phyloP scores from a whole-genome alignment of 163 green algal species.

The Trebouxia gelatinosa region DNA sequence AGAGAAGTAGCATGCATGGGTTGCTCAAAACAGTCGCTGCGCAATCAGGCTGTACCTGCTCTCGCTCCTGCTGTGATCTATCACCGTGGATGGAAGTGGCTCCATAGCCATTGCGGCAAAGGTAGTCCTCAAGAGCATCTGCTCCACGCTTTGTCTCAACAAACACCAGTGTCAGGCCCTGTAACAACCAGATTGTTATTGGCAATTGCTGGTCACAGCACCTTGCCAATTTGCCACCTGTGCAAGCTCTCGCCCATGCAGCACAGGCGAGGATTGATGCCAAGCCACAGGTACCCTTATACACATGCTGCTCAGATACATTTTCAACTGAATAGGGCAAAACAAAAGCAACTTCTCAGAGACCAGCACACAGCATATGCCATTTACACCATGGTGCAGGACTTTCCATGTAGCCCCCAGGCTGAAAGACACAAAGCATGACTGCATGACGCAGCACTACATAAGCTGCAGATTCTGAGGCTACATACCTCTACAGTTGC shows the following conservation, averaged over 20 bases:
- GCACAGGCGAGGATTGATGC: not conserved
- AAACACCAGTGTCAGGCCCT: slow-evolving; percentile 96
- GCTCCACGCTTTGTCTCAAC: slow-evolving; percentile 99
- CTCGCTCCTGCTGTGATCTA: slow-evolving; percentile 90
- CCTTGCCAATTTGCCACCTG: too few relatives aligned
- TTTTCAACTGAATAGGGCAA: too few relatives aligned
- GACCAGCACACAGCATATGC: too few relatives aligned
- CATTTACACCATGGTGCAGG: too few relatives aligned
- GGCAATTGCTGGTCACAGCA: too few relatives aligned
- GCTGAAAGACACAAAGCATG: too few relatives aligned
- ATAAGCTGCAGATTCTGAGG: not conserved
- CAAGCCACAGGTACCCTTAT: not conserved
- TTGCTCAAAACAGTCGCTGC: not conserved
- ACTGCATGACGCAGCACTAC: not conserved
- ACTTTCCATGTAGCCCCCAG: too few relatives aligned
- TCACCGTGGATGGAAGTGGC: slow-evolving; percentile 98
- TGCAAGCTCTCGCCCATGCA: not conserved
- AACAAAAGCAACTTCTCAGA: too few relatives aligned
- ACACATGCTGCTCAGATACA: not conserved
- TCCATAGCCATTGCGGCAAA: slow-evolving; percentile 85
- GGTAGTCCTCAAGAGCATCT: slow-evolving; percentile 96
- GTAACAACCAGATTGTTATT: not conserved
- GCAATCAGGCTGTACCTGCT: slow-evolving; percentile 77
- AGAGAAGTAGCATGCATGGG: not conserved
- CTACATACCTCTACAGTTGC: slow-evolving; percentile 70